These are phyloP conservation scores for Aspergillus sp. DNA, from an alignment of 2,329 filamentous ascomycete species.

Conservation along the genomic window DNA sequence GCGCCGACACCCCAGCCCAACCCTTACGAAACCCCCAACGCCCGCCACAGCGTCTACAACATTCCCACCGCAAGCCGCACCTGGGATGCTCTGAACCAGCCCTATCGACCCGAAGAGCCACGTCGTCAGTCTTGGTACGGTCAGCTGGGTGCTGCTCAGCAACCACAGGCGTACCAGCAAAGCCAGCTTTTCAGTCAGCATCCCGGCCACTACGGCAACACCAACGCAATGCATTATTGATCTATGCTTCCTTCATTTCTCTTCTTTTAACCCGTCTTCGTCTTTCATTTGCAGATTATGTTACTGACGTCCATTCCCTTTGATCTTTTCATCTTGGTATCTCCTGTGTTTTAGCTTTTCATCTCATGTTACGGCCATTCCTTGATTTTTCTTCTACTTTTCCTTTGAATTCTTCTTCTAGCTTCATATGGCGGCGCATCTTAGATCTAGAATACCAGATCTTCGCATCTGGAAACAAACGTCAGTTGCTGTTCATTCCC, in stretches of 20 bases:
- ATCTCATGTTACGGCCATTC: background rate
- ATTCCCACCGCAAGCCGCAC: conserved; percentile 37
- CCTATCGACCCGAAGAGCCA: conserved; percentile 30
- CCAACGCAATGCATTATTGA: conserved; percentile 24
- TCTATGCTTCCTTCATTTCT: background rate
- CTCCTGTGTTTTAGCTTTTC: conserved; percentile 1
- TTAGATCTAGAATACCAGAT: conserved; percentile 7
- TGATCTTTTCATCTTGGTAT: background rate
- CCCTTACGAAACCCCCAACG: conserved; percentile 15
- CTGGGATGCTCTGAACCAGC: conserved; percentile 37
- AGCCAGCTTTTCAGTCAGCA: conserved; percentile 28
- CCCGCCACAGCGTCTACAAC: conserved; percentile 30
- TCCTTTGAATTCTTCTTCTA: background rate
- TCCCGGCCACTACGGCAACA: conserved; percentile 24
- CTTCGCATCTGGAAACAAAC: conserved; percentile 2
- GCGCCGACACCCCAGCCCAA: conserved; percentile 21
- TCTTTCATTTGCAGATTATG: background rate
- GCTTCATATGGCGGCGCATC: conserved; percentile 2
- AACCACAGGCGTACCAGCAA: conserved; percentile 26
- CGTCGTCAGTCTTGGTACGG: conserved; percentile 36
- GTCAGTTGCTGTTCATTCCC: conserved; percentile 3
- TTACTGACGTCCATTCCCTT: background rate
- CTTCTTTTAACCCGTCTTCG: background rate
- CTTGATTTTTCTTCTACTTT: conserved; percentile 4
- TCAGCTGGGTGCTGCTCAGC: conserved; percentile 23